phyloP scores from a whole-genome alignment of 2,329 filamentous ascomycete species.

The Exserohilum rostratum region DNA sequence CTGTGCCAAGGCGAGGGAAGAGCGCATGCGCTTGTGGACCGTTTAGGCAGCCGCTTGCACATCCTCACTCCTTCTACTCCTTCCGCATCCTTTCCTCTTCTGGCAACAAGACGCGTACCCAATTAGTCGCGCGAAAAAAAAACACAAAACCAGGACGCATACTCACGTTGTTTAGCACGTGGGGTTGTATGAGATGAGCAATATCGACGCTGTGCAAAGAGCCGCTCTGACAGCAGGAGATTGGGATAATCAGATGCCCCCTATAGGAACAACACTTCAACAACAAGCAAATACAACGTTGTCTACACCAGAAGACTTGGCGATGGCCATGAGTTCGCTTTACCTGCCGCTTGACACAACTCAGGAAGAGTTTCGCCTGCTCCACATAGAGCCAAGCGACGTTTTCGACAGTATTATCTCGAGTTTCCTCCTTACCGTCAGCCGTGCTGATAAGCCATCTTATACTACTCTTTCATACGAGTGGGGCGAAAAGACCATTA shows the following conservation, averaged over 20 bases:
- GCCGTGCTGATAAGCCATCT: slow-evolving; percentile 3
- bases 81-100: too few relatives aligned
- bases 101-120: too few relatives aligned
- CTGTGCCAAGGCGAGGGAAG: not conserved
- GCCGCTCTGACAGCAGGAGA: not conserved
- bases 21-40: not conserved
- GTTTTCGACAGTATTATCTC: not conserved
- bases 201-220: not conserved
- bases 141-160: too few relatives aligned
- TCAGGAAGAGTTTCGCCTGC: not conserved
- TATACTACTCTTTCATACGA: slow-evolving; percentile 18
- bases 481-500: slow-evolving; percentile 4
- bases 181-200: too few relatives aligned
- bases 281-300: not conserved
- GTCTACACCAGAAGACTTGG: not conserved
- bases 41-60: not conserved
- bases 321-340: not conserved
- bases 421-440: not conserved
- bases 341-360: not conserved
- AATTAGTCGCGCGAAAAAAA: too few relatives aligned
- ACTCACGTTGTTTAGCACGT: too few relatives aligned
- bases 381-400: not conserved
- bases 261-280: not conserved
- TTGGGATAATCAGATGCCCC: not conserved
- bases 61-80: not conserved